A percentile compares a stretch with the other conserved stretches of the same genome.
phyloP scores from a whole-genome alignment of 2,329 filamentous ascomycete species.

The Cytospora paraplurivora region DNA sequence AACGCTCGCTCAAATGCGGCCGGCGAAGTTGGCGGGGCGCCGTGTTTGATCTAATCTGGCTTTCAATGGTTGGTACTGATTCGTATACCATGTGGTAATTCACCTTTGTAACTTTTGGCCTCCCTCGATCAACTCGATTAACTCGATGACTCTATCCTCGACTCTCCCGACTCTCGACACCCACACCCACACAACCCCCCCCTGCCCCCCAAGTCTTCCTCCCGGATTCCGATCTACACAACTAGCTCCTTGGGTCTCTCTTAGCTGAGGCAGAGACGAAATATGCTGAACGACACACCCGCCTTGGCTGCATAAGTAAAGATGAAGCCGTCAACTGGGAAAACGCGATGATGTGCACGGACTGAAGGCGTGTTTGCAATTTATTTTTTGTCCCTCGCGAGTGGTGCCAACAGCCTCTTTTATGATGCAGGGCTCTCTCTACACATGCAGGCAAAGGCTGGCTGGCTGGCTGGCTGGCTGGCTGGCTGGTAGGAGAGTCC shows the following conservation, averaged over 20 bases:
- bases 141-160: too few species aligned
- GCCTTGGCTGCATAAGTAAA: neutral
- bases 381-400: constrained; percentile 4
- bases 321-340: neutral
- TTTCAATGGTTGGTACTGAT: too few species aligned
- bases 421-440: neutral
- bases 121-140: too few species aligned
- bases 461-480: neutral
- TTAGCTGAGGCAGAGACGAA: neutral
- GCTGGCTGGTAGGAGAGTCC: constrained; percentile 18
- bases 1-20: too few species aligned
- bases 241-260: neutral
- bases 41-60: constrained; percentile 8
- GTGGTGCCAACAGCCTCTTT: constrained; percentile 13
- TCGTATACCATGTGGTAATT: too few species aligned
- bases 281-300: neutral
- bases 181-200: too few species aligned
- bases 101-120: too few species aligned
- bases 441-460: constrained; percentile 12
- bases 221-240: neutral
- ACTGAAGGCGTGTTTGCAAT: constrained; percentile 2
- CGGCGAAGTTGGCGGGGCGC: constrained; percentile 19
- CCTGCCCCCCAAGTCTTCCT: neutral
- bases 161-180: too few species aligned
- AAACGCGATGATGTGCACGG: neutral